Evolutionary conservation across 2,329 filamentous ascomycete genomes (phyloP), one percentile per base, ranked within the genome.

Genomic region (Ophiostoma australiae): DNA sequence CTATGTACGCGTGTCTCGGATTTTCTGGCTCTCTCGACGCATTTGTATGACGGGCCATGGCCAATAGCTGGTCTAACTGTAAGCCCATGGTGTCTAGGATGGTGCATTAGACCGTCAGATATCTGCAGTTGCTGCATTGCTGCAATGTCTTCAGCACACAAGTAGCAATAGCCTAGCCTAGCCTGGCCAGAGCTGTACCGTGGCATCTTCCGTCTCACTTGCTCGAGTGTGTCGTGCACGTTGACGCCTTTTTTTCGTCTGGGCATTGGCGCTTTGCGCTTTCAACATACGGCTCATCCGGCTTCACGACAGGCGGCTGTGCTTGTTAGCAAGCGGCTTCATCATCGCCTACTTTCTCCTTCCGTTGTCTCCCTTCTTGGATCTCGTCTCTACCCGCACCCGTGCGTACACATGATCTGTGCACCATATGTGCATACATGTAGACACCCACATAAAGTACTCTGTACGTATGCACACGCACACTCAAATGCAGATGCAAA

Each of bases 1-100:
- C 44, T 48, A 39, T 39, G 63, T 39, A 66, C 63, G 63, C 63
- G 33, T 66, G 63, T 66, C 63, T 66, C 63, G 63, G 63, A 39
- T 20, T 39, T 23, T 66, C 33, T 66, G 61, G n/a, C 20, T 66
- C 10, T 41, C 33, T 39, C 4, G 63, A 66, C 35, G 63, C 33
- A 66, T 63, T 17, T 66, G 63, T 39, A 23, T 39, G 20, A 11
- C 63, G 20, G 17, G 63, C 33, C 63, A n/a, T 66, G 35, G 63
- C 63, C 63, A 66, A 37, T 66, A 13, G 33, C 63, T 23, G 10
- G 20, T 39, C 63, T 20, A 5, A 11, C 33, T 65, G 2, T 23
- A 7, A 33, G 17, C 20, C 20, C 63, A 66, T 66, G 58, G 15
- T 63, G 58, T 58, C 23, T 31, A 35, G 58, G 15, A 63, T 33